Conservation (phyloP, 2,329 filamentous ascomycete species). For the Chaetomiaceae sp. region DNA sequence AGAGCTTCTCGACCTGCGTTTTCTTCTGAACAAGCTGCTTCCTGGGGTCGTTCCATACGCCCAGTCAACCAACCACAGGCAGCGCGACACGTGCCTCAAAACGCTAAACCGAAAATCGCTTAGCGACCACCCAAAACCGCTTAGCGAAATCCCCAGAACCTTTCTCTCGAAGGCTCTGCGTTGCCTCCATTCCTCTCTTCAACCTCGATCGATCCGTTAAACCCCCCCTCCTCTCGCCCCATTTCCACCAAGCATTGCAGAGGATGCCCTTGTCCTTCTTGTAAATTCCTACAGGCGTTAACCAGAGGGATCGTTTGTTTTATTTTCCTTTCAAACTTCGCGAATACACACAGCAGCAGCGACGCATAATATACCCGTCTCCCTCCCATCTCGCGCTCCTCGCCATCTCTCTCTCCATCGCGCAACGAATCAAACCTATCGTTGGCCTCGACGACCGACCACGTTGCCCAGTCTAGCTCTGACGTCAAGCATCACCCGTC, state of each 20-base stretch:
- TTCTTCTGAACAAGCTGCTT: no score
- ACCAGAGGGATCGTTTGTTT: constrained; percentile 13
- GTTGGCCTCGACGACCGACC: constrained; percentile 6
- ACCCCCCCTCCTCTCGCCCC: background rate
- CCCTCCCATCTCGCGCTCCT: no score
- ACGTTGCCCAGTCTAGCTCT: background rate
- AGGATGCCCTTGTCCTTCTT: constrained; percentile 14
- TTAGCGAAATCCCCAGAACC: constrained; percentile 4
- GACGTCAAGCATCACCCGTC: background rate
- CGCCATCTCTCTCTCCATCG: background rate
- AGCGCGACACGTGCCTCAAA: constrained; percentile 22
- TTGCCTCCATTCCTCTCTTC: constrained; percentile 20
- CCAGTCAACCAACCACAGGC: constrained; percentile 9
- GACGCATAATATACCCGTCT: constrained; percentile 13
- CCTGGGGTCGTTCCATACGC: no score
- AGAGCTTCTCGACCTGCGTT: background rate
- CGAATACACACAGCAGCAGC: background rate
- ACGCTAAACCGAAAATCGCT: constrained; percentile 13
- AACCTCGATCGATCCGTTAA: constrained; percentile 11
- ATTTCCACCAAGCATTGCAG: constrained; percentile 12
- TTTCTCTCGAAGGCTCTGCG: constrained; percentile 27
- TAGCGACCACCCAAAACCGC: constrained; percentile 18
- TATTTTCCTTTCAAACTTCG: constrained; percentile 5
- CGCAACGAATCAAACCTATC: background rate
- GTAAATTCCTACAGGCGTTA: constrained; percentile 21